Evolutionary conservation across 1,284 basidiomycete species (phyloP).

Genomic region (Sparassis latifolia): DNA sequence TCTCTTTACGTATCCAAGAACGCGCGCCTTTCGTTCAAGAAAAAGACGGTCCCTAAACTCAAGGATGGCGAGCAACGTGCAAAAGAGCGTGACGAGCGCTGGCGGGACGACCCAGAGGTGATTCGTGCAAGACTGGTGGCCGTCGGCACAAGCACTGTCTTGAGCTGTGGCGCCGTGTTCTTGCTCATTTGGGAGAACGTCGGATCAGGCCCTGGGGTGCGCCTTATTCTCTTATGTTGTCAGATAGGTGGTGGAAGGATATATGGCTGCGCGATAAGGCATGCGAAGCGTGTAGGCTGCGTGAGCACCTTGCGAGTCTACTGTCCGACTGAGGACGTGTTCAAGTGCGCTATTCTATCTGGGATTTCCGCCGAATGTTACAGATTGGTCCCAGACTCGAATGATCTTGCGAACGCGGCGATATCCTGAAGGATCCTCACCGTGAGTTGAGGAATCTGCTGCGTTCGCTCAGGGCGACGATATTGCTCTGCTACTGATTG

Average conservation of each 20-base stretch:
- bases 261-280: background rate
- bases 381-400: too few relatives aligned
- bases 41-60: background rate
- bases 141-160: slow-evolving; percentile 48
- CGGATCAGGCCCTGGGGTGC: slow-evolving; percentile 27
- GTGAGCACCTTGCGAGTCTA: too few relatives aligned
- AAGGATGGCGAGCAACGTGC: slow-evolving; percentile 14
- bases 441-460: too few relatives aligned
- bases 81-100: slow-evolving; percentile 32
- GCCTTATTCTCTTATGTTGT: background rate
- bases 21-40: slow-evolving; percentile 21
- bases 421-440: too few relatives aligned
- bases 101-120: slow-evolving; percentile 70
- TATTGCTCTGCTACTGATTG: too few relatives aligned
- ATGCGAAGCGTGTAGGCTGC: too few relatives aligned
- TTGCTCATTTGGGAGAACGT: slow-evolving; percentile 29
- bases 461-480: too few relatives aligned
- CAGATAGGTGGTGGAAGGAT: slow-evolving; percentile 2
- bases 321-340: too few relatives aligned
- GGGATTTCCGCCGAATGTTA: too few relatives aligned
- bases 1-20: slow-evolving; percentile 25
- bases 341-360: too few relatives aligned
- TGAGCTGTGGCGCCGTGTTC: slow-evolving; percentile 43
- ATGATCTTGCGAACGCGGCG: too few relatives aligned
- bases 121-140: slow-evolving; percentile 62